Evolutionary conservation across 1,284 basidiomycete species (phyloP).

Genomic region (Leccinum pachyderme): DNA sequence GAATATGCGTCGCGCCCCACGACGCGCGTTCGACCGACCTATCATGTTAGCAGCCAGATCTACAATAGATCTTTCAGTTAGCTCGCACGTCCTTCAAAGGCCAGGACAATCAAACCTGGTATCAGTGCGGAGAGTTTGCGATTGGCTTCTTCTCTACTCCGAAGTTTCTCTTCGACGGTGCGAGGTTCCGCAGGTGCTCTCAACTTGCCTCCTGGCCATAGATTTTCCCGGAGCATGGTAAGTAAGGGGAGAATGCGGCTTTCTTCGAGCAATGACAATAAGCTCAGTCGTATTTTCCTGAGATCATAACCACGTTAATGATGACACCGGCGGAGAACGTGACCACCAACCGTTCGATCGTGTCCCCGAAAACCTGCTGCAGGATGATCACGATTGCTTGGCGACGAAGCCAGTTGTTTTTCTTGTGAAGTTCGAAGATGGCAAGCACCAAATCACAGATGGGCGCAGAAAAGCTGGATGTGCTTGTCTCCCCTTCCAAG

Average conservation of each 20-base stretch:
- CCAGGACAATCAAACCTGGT: slow-evolving; percentile 60
- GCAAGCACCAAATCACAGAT: slow-evolving; percentile 93
- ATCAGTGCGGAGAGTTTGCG: slow-evolving; percentile 86
- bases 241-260: slow-evolving; percentile 67
- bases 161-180: slow-evolving; percentile 74
- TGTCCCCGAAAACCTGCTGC: slow-evolving; percentile 93
- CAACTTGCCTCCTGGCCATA: slow-evolving; percentile 85
- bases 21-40: slow-evolving; percentile 87
- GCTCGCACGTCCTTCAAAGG: background rate
- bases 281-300: slow-evolving; percentile 85
- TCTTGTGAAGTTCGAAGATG: slow-evolving; percentile 92
- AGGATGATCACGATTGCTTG: slow-evolving; percentile 96
- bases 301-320: slow-evolving; percentile 2
- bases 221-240: slow-evolving; percentile 59
- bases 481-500: slow-evolving; percentile 80
- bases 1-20: slow-evolving; percentile 89
- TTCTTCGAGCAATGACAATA: slow-evolving; percentile 64
- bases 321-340: background rate
- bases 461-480: slow-evolving; percentile 86
- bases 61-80: slow-evolving; percentile 31
- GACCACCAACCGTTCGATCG: slow-evolving; percentile 79
- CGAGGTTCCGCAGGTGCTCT: slow-evolving; percentile 62
- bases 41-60: slow-evolving; percentile 97
- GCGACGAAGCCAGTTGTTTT: slow-evolving; percentile 93
- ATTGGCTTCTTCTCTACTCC: slow-evolving; percentile 82